A percentile compares a stretch with the other conserved stretches of the same genome.
Conservation (phyloP, 2,329 filamentous ascomycete genomes). For the Hymenotorrendiella dingleyae region DNA sequence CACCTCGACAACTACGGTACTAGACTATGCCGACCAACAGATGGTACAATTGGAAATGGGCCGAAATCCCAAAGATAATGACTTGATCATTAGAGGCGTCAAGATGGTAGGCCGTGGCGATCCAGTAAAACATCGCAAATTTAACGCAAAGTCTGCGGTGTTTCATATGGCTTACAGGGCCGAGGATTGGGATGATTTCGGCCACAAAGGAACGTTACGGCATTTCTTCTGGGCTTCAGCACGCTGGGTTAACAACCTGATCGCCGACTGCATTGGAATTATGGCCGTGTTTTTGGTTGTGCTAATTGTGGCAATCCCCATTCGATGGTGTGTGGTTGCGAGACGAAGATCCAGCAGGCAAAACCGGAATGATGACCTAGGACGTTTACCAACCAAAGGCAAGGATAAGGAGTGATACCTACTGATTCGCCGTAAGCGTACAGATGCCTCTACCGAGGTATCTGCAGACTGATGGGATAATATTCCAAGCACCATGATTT, state of each 20-base stretch:
- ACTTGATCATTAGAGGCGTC: neutral
- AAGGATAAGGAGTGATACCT: too few species aligned
- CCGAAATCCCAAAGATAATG: neutral
- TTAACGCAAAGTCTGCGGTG: neutral
- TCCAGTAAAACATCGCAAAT: neutral
- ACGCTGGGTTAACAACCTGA: neutral
- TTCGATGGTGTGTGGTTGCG: neutral
- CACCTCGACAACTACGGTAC: neutral
- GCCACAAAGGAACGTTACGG: neutral
- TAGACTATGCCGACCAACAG: neutral
- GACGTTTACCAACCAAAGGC: too few species aligned
- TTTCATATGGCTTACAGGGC: neutral
- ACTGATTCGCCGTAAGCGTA: too few species aligned
- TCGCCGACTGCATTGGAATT: neutral
- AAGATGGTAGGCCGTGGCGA: neutral
- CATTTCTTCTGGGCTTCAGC: neutral
- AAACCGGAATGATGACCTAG: too few species aligned
- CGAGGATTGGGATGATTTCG: neutral
- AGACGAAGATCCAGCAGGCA: neutral
- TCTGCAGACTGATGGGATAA: too few species aligned
- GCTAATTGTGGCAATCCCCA: neutral
- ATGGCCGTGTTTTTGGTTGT: neutral
- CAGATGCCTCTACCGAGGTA: too few species aligned
- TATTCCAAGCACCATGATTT: too few species aligned
- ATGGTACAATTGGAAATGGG: neutral